Conservation (phyloP, 805 yeast genomes). For the Schwanniomyces occidentalis region DNA sequence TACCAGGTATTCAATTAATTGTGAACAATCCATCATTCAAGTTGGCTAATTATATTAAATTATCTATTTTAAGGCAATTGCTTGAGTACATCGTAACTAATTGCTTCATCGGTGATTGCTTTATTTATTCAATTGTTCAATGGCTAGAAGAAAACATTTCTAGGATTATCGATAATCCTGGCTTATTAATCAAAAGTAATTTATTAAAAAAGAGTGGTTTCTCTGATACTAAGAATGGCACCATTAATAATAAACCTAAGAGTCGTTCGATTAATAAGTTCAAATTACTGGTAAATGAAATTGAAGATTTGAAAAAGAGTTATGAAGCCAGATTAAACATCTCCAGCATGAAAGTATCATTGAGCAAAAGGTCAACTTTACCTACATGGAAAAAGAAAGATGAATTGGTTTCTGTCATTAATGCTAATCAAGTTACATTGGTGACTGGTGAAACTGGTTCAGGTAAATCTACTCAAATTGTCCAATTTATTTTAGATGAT, state of each 20-base stretch:
- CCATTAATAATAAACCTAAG: constrained; percentile 4
- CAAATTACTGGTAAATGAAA: constrained; percentile 5
- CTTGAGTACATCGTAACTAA: constrained; percentile 43
- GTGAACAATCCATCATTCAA: constrained; percentile 44
- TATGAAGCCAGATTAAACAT: constrained; percentile 30
- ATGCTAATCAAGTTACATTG: constrained; percentile 62
- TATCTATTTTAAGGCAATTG: constrained; percentile 52
- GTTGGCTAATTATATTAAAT: constrained; percentile 69
- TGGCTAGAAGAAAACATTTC: constrained; percentile 71
- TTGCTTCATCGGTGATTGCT: constrained; percentile 64
- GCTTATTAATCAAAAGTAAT: constrained; percentile 48
- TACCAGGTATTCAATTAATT: constrained; percentile 66
- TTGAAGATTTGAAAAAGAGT: constrained; percentile 8
- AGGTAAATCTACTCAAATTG: constrained; percentile 94
- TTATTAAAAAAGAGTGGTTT: too few relatives aligned
- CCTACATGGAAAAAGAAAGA: constrained; percentile 83
- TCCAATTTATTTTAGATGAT: constrained; percentile 81
- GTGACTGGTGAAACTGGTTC: constrained; percentile 98
- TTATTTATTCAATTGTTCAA: constrained; percentile 66
- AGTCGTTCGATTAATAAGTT: neutral
- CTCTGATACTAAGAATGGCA: constrained; percentile 1
- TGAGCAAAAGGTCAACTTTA: constrained; percentile 50
- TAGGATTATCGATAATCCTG: constrained; percentile 68
- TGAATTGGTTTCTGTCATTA: constrained; percentile 56
- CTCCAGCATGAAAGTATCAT: constrained; percentile 31